Conservation (phyloP, 768 basidiomycete genomes). For the Favolaschia claudopus region DNA sequence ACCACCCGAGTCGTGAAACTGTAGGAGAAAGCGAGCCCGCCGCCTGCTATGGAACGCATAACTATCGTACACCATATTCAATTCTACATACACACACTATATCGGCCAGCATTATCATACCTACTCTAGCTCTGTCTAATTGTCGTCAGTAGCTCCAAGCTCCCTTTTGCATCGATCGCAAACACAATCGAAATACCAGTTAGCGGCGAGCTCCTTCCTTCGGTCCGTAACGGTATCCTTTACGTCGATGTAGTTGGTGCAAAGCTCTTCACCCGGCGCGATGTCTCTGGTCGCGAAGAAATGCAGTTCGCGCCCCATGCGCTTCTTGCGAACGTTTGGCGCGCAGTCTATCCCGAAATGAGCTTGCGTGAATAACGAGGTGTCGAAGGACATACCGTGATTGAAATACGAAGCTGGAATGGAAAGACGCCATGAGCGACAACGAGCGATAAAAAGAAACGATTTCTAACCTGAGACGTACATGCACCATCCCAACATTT, state of each 20-base stretch:
- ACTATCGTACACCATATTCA: not conserved
- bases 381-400: constrained; percentile 53
- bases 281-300: constrained; percentile 48
- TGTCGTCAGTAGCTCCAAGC: not conserved
- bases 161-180: constrained; percentile 32
- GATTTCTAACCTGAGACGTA: no score
- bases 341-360: constrained; percentile 42
- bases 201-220: constrained; percentile 21
- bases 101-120: no score
- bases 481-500: constrained; percentile 73
- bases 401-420: constrained; percentile 76
- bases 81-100: not conserved
- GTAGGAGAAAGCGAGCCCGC: no score
- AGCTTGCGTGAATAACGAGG: not conserved
- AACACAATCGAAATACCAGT: constrained; percentile 36
- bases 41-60: no score
- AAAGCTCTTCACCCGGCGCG: constrained; percentile 50
- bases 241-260: constrained; percentile 52
- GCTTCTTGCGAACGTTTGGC: constrained; percentile 50
- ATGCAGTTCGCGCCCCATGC: constrained; percentile 43
- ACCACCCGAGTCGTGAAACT: constrained; percentile 12
- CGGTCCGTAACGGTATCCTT: constrained; percentile 26
- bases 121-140: no score
- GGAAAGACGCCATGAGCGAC: no score
- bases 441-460: no score